phyloP scores from a whole-genome alignment of 768 basidiomycete species.

The Strobilomyces confusus region DNA sequence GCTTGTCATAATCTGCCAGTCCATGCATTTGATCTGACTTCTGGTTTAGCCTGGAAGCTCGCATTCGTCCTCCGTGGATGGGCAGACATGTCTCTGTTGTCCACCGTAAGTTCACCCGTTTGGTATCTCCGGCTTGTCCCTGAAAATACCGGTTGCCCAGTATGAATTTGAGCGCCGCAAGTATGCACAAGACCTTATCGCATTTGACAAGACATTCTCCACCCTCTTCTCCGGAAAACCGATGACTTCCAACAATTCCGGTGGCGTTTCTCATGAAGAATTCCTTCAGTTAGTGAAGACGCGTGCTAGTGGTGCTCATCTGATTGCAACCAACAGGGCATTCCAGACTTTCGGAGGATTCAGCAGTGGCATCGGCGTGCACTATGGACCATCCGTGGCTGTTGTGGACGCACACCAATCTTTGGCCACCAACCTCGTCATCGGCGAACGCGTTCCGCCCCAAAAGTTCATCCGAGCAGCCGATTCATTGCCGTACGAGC shows the following conservation, averaged over 20 bases:
- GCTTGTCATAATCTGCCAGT: too few relatives aligned
- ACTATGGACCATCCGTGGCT: slow-evolving; percentile 41
- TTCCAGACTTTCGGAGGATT: slow-evolving; percentile 46
- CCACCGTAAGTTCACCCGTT: slow-evolving; percentile 36
- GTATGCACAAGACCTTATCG: slow-evolving; percentile 52
- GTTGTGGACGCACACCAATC: slow-evolving; percentile 35
- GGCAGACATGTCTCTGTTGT: slow-evolving; percentile 42
- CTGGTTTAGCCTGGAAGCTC: too few relatives aligned
- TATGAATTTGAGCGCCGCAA: slow-evolving; percentile 52
- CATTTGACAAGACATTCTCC: slow-evolving; percentile 50
- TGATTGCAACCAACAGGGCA: slow-evolving; percentile 27
- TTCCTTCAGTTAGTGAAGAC: slow-evolving; percentile 38
- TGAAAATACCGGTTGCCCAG: slow-evolving; percentile 22
- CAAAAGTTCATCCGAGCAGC: slow-evolving; percentile 44
- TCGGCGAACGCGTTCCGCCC: slow-evolving; percentile 51
- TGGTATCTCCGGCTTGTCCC: background rate
- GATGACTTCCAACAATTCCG: slow-evolving; percentile 30
- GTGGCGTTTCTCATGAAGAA: slow-evolving; percentile 40
- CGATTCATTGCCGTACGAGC: slow-evolving; percentile 43
- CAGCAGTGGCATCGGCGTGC: slow-evolving; percentile 46
- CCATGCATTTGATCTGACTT: too few relatives aligned
- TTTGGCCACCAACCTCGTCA: slow-evolving; percentile 36
- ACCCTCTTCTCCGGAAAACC: slow-evolving; percentile 55
- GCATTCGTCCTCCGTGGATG: slow-evolving; percentile 45
- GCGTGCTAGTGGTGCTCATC: background rate